These are phyloP conservation scores for Ceratocystiopsis minuta DNA, from an alignment of 2,329 filamentous ascomycete genomes.

Conservation along the genomic window DNA sequence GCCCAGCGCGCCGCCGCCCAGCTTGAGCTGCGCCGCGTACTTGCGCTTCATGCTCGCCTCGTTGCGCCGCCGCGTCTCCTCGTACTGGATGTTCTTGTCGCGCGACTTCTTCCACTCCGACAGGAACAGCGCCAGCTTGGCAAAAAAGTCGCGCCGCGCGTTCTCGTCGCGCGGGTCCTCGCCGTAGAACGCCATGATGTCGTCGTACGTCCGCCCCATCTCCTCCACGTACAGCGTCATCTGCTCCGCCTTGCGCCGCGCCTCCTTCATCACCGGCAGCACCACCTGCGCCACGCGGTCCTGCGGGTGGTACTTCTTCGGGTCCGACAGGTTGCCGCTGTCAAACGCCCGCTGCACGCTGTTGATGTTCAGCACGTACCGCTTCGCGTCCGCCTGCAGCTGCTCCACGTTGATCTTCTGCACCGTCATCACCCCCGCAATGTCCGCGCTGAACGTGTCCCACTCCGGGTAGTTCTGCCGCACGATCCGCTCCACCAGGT, in stretches of 20 bases:
- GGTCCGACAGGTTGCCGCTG: slow-evolving; percentile 82
- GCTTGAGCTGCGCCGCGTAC: slow-evolving; percentile 49
- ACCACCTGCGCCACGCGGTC: slow-evolving; percentile 86
- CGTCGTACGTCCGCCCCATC: slow-evolving; percentile 78
- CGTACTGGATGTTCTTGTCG: slow-evolving; percentile 73
- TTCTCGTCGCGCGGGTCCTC: slow-evolving; percentile 87
- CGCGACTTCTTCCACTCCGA: slow-evolving; percentile 89
- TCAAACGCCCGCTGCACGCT: slow-evolving; percentile 88
- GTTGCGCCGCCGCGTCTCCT: slow-evolving; percentile 69
- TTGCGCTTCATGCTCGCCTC: slow-evolving; percentile 89
- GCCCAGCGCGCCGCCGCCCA: slow-evolving; percentile 22
- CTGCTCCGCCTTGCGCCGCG: slow-evolving; percentile 85
- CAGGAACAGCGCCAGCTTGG: slow-evolving; percentile 80
- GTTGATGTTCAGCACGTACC: slow-evolving; percentile 85
- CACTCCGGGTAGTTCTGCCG: slow-evolving; percentile 92
- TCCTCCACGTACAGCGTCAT: slow-evolving; percentile 86
- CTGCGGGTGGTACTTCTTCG: slow-evolving; percentile 94
- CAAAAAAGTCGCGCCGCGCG: slow-evolving; percentile 86
- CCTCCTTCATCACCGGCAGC: slow-evolving; percentile 90
- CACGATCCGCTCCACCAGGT: slow-evolving; percentile 90
- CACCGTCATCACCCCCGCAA: slow-evolving; percentile 54
- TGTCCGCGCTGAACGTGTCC: slow-evolving; percentile 77
- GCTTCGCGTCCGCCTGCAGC: slow-evolving; percentile 69
- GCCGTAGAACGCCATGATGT: slow-evolving; percentile 92
- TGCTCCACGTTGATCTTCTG: slow-evolving; percentile 95